A percentile compares a stretch with the other conserved stretches of the same genome.
phyloP scores from a whole-genome alignment of 805 yeast genomes.

The Wickerhamomyces xylosicus region DNA sequence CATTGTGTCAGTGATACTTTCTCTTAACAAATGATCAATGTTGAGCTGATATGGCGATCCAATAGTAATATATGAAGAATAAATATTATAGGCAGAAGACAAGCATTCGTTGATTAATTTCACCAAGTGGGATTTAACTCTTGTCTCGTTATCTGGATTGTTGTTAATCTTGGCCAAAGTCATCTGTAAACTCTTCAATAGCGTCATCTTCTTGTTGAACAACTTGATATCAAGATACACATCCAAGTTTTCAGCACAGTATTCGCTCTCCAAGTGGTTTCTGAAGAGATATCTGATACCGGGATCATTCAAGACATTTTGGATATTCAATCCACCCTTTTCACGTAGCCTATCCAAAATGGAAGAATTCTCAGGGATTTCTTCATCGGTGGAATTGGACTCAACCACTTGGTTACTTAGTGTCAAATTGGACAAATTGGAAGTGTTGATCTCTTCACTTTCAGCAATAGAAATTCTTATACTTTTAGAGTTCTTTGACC shows the following conservation, averaged over 20 bases:
- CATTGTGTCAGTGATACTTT: constrained; percentile 30
- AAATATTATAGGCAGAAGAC: constrained; percentile 53
- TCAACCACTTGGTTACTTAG: constrained; percentile 12
- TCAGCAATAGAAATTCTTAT: constrained; percentile 6
- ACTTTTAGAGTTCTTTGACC: constrained; percentile 17
- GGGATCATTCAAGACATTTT: constrained; percentile 54
- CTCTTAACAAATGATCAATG: constrained; percentile 44
- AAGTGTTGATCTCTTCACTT: constrained; percentile 9
- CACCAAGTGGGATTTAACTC: constrained; percentile 15
- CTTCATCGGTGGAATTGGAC: constrained; percentile 9
- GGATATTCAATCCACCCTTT: constrained; percentile 11
- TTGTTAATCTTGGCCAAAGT: constrained; percentile 11
- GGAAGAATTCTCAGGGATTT: not conserved
- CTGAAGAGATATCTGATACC: constrained; percentile 63
- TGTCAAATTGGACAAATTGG: constrained; percentile 7
- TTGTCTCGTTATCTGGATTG: constrained; percentile 5
- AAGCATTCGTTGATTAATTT: constrained; percentile 44
- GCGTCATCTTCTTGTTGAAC: constrained; percentile 35
- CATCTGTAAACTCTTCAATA: constrained; percentile 30
- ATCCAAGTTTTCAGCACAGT: constrained; percentile 70
- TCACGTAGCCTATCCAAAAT: not conserved
- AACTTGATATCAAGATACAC: constrained; percentile 52
- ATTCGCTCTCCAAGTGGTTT: constrained; percentile 50
- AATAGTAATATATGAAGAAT: constrained; percentile 49
- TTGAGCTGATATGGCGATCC: constrained; percentile 67